Conservation (phyloP, 2,329 filamentous ascomycete genomes). For the Ascosphaera pollenicola region DNA sequence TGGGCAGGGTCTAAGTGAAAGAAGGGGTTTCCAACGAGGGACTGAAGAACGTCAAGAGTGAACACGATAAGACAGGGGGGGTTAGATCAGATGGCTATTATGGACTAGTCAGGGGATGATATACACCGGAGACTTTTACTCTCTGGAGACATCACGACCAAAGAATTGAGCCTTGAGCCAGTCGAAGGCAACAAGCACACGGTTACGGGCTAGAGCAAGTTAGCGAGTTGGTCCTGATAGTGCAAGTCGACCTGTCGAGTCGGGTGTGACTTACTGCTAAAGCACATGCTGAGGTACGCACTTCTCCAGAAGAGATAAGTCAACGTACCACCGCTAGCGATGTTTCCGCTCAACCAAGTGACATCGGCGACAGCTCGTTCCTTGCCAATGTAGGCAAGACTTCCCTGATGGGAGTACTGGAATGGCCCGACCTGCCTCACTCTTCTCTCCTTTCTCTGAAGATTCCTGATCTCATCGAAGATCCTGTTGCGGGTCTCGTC, state of each 20-base stretch:
- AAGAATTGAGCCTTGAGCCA: constrained; percentile 97
- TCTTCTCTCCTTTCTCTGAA: constrained; percentile 69
- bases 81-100: too few relatives aligned
- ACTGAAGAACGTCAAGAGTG: too few relatives aligned
- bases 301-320: constrained; percentile 98
- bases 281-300: constrained; percentile 98
- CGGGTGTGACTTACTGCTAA: constrained; percentile 58
- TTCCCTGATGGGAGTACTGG: constrained; percentile 95
- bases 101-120: too few relatives aligned
- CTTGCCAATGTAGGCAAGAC: constrained; percentile 90
- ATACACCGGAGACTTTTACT: constrained; percentile 13
- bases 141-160: constrained; percentile 58
- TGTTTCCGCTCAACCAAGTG: constrained; percentile 90
- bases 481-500: constrained; percentile 34
- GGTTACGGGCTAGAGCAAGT: constrained; percentile 51
- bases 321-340: constrained; percentile 77
- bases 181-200: constrained; percentile 76
- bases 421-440: constrained; percentile 94
- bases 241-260: constrained; percentile 2
- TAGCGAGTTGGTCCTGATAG: constrained; percentile 7
- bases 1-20: too few relatives aligned
- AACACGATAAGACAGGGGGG: too few relatives aligned
- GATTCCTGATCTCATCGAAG: constrained; percentile 57
- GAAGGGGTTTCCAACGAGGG: too few relatives aligned
- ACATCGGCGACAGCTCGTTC: constrained; percentile 97